Evolutionary conservation across 2,329 filamentous ascomycete species (phyloP).

Genomic region (Nigrospora oryzae): DNA sequence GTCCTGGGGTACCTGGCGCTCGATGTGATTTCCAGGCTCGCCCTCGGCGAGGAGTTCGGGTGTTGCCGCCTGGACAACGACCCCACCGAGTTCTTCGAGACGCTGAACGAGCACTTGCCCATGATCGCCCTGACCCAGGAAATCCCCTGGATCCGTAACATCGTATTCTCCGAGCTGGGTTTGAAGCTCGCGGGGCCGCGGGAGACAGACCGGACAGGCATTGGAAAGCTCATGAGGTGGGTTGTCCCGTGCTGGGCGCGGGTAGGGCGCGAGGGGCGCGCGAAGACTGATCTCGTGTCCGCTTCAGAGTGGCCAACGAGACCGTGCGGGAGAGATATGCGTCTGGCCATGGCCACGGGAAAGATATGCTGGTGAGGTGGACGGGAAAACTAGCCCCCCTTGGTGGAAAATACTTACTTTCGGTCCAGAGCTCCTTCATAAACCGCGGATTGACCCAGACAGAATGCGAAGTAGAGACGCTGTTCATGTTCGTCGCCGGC

Average conservation of each 20-base stretch:
- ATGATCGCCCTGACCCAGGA: conserved; percentile 9
- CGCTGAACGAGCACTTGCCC: conserved; percentile 6
- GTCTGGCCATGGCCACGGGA: not conserved
- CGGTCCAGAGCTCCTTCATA: conserved; percentile 18
- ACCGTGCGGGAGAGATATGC: conserved; percentile 2
- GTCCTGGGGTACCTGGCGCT: conserved; percentile 8
- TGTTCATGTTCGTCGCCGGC: conserved; percentile 18
- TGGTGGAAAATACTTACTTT: too few relatives aligned
- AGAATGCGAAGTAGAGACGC: conserved; percentile 16
- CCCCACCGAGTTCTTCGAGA: conserved; percentile 8
- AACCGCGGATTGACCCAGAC: conserved; percentile 15
- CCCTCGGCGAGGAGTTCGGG: conserved; percentile 15
- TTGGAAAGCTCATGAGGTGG: conserved; percentile 10
- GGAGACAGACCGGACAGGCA: conserved; percentile 9
- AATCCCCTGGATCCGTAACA: conserved; percentile 9
- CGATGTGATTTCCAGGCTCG: conserved; percentile 16
- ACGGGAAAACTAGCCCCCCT: too few relatives aligned
- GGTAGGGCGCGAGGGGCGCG: not conserved
- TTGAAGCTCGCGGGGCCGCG: conserved; percentile 13
- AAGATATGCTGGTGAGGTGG: conserved; percentile 12
- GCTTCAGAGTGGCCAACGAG: conserved; percentile 3
- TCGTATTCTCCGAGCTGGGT: conserved; percentile 9
- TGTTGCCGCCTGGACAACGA: conserved; percentile 14
- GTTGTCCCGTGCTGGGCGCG: not conserved
- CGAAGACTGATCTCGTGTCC: too few relatives aligned